Evolutionary conservation across 1,284 basidiomycete genomes (phyloP), one percentile per base, ranked within the genome.

Genomic region (Sporisorium exsertum): DNA sequence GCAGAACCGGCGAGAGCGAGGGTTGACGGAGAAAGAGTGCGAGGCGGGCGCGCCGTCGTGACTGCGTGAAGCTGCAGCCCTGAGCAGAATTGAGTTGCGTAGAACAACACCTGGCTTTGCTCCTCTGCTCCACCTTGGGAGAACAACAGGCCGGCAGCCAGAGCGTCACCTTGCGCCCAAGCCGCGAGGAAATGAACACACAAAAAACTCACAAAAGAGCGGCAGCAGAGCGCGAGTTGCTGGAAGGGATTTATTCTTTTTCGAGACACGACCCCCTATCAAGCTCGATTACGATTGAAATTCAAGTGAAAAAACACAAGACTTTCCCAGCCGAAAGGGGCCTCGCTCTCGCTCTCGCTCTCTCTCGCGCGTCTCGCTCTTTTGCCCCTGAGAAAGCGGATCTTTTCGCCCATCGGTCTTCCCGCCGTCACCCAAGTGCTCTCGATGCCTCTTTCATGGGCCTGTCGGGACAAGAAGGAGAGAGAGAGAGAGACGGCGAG

Each of bases 31-130:
- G 45, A 26, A 24, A 18, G 43, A 22, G 43, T n/a, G 32, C 8
- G n/a, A 9, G 10, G 50, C 33, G 50, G 29, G 50, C 50, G 27
- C 6, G 24, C 29, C 29, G 29, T 32, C 29, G 5, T n/a, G 51
- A 51, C 42, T 56, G 55, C 55, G 55, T 57, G 45, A 35, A 47
- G 40, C 47, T 60, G 58, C 58, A 60, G 58, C 58, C 13, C 29
- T 3, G 9, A 46, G 16, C 24, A 9, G 16, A n/a, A 40, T 40
- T 40, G 37, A 40, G 24, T 27, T 46, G 27, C 26, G 35, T 50
- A 57, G 61, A 61, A 61, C 59, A 61, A 61, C 59, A 61, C 59
- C 46, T 53, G 9, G 54, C 50, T 29, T 22, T 22, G n/a, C n/a
- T 45, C 16, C 29, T 33, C 43, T 45, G 47, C 47, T 49, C 56